A percentile compares a stretch with the other conserved stretches of the same genome.
phyloP scores from a whole-genome alignment of 371 early-diverging fungal species.

The Haplosporangium sp. region DNA sequence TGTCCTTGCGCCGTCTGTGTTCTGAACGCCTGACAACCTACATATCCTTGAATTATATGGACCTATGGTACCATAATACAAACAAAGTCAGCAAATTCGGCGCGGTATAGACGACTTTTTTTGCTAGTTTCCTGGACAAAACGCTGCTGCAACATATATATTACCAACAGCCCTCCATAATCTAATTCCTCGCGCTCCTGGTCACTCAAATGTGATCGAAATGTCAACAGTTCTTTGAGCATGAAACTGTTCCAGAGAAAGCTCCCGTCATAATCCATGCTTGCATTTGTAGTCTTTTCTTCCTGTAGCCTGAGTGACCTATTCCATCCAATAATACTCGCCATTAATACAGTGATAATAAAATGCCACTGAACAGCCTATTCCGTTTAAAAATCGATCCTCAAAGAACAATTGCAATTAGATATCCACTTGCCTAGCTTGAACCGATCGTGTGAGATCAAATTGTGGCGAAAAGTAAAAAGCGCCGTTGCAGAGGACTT shows the following conservation, averaged over 20 bases:
- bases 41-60: constrained; percentile 76
- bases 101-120: not conserved
- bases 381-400: no score
- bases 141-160: not conserved
- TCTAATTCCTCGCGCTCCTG: constrained; percentile 76
- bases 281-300: constrained; percentile 13
- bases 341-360: not conserved
- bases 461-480: constrained; percentile 84
- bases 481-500: constrained; percentile 74
- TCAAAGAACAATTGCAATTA: not conserved
- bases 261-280: constrained; percentile 69
- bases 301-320: constrained; percentile 26
- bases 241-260: constrained; percentile 93
- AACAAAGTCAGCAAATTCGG: not conserved
- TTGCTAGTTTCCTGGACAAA: no score
- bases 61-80: constrained; percentile 47
- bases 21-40: constrained; percentile 62
- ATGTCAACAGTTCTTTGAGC: constrained; percentile 80
- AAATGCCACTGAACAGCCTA: no score
- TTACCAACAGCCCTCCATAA: constrained; percentile 75
- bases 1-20: constrained; percentile 61
- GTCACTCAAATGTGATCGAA: constrained; percentile 75
- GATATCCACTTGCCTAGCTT: constrained; percentile 61
- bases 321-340: not conserved
- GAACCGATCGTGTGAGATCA: constrained; percentile 78